phyloP scores from a whole-genome alignment of 768 basidiomycete species.

The Trametes cingulata region DNA sequence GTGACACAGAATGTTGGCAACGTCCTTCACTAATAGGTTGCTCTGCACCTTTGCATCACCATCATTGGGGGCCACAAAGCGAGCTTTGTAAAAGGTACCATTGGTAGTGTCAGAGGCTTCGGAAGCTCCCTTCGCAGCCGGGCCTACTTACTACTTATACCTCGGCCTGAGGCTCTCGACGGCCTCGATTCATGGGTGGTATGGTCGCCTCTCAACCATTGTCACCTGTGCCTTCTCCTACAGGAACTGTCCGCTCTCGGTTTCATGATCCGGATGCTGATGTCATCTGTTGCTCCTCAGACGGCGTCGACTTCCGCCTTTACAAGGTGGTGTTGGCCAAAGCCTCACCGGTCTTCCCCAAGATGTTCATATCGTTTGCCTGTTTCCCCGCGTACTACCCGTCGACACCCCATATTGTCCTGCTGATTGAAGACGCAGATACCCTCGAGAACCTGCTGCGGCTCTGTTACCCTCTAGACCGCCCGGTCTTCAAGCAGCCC shows the following conservation, averaged over 20 bases:
- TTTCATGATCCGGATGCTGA: conserved; percentile 44
- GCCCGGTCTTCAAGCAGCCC: conserved; percentile 9
- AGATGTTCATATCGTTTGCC: conserved; percentile 26
- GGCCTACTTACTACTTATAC: too few relatives aligned
- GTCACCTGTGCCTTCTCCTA: neutral
- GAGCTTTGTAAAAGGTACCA: too few relatives aligned
- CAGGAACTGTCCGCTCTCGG: neutral
- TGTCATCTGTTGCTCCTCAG: conserved; percentile 43
- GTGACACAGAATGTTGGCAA: too few relatives aligned
- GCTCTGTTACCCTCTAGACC: conserved; percentile 11
- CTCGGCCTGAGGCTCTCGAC: neutral
- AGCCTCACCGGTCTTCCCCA: conserved; percentile 43
- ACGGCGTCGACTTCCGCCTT: conserved; percentile 45
- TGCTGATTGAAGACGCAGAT: conserved; percentile 10
- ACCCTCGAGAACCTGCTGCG: conserved; percentile 13
- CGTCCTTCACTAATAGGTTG: too few relatives aligned
- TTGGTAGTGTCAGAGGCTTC: too few relatives aligned
- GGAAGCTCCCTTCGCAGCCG: too few relatives aligned
- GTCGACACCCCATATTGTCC: neutral
- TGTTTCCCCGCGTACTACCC: conserved; percentile 23
- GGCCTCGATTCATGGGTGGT: too few relatives aligned
- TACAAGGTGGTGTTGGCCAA: conserved; percentile 43
- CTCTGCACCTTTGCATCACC: too few relatives aligned
- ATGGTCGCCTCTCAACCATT: too few relatives aligned
- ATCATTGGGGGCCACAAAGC: too few relatives aligned